A percentile compares a stretch with the other conserved stretches of the same genome.
Evolutionary conservation across 306 rosid genomes (phyloP).

Genomic region (Malus fusca): DNA sequence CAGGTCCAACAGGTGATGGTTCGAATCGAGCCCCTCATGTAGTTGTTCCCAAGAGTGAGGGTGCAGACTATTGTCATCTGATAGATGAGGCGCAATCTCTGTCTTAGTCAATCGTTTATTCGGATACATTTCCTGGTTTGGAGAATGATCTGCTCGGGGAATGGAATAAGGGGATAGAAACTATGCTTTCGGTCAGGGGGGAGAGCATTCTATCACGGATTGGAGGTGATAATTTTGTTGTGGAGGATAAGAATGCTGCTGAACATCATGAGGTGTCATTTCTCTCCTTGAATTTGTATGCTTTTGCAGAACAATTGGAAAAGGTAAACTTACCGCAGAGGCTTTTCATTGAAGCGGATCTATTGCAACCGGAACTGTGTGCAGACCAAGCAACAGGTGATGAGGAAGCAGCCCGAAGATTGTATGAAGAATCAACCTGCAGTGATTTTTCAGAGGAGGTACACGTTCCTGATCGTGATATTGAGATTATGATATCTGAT

Average conservation of each 20-base stretch:
- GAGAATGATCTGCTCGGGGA: slow-evolving; percentile 6
- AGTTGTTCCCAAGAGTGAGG: slow-evolving; percentile 57
- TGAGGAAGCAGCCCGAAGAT: too few species aligned
- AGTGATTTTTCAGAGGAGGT: too few species aligned
- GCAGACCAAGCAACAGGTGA: slow-evolving; percentile 6
- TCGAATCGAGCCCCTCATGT: slow-evolving; percentile 29
- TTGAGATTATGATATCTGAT: slow-evolving; percentile 15
- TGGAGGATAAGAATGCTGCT: slow-evolving; percentile 40
- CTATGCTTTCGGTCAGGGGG: slow-evolving; percentile 60
- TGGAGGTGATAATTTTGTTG: slow-evolving; percentile 60
- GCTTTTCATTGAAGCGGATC: slow-evolving; percentile 68
- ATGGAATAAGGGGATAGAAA: slow-evolving; percentile 46
- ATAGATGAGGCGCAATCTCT: slow-evolving; percentile 63
- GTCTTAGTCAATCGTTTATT: slow-evolving; percentile 22
- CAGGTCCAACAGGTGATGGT: slow-evolving; percentile 6
- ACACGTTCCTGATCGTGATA: neutral
- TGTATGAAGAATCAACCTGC: too few species aligned
- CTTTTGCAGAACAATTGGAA: slow-evolving; percentile 57
- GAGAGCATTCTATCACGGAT: slow-evolving; percentile 54
- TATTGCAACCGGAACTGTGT: slow-evolving; percentile 52
- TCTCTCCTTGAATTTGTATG: slow-evolving; percentile 69
- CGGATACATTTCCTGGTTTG: neutral
- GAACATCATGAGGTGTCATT: slow-evolving; percentile 61
- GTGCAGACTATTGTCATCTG: slow-evolving; percentile 64
- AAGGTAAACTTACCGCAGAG: slow-evolving; percentile 63